Percentiles rank a stretch among this genome's conserved stretches.
These are phyloP conservation scores for Trametes cubensis DNA, from an alignment of 768 basidiomycete genomes.

Conservation along the genomic window DNA sequence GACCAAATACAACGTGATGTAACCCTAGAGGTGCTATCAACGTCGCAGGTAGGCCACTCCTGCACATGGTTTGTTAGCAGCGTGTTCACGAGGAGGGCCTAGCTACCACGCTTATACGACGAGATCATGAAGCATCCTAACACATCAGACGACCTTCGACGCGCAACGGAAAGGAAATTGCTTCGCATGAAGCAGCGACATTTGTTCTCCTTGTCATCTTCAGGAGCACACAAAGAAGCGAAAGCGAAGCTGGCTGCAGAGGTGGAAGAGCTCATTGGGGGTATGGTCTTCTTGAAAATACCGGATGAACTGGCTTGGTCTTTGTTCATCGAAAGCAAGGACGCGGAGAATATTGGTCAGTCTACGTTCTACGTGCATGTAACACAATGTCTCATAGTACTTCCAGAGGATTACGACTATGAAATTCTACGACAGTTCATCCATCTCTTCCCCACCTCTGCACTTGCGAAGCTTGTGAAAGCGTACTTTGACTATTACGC, in stretches of 20 bases:
- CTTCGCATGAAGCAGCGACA: slow-evolving; percentile 64
- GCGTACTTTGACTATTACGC: slow-evolving; percentile 71
- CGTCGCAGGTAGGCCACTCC: slow-evolving; percentile 58
- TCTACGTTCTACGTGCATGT: slow-evolving; percentile 11
- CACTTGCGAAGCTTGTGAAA: slow-evolving; percentile 57
- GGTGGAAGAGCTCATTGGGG: slow-evolving; percentile 72
- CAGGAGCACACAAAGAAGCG: slow-evolving; percentile 32
- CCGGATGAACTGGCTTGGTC: slow-evolving; percentile 85
- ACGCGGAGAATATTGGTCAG: slow-evolving; percentile 69
- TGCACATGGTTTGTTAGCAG: background rate
- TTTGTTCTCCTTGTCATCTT: slow-evolving; percentile 60
- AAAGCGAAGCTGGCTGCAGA: slow-evolving; percentile 59
- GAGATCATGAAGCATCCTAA: slow-evolving; percentile 82
- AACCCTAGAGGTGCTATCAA: slow-evolving; percentile 60
- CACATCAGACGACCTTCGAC: slow-evolving; percentile 79
- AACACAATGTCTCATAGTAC: slow-evolving; percentile 4
- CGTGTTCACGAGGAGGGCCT: slow-evolving; percentile 14
- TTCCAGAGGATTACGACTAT: slow-evolving; percentile 62
- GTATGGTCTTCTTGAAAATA: slow-evolving; percentile 73
- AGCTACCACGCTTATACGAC: slow-evolving; percentile 75
- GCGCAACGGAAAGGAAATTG: slow-evolving; percentile 74
- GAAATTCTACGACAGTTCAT: slow-evolving; percentile 61
- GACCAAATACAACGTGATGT: slow-evolving; percentile 66
- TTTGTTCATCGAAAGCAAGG: slow-evolving; percentile 71
- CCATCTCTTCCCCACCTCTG: slow-evolving; percentile 61